phyloP scores from a whole-genome alignment of 2,329 filamentous ascomycete genomes.

The Botrytis medusae region DNA sequence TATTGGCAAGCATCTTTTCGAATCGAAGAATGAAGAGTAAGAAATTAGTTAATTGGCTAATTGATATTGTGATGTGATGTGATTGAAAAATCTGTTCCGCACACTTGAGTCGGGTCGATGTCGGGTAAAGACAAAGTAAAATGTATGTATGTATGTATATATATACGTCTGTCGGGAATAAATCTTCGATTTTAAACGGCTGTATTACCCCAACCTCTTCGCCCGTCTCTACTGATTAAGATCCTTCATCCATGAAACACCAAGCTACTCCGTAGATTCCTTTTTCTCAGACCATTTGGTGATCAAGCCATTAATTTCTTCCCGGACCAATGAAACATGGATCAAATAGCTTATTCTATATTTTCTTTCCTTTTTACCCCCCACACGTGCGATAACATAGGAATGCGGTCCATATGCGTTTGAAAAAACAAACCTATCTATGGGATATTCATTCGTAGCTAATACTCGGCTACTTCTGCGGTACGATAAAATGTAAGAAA shows the following conservation, averaged over 20 bases:
- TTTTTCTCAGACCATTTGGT: background rate
- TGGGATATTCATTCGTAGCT: background rate
- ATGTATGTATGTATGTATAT: background rate
- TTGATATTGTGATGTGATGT: constrained; percentile 2
- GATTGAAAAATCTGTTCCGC: background rate
- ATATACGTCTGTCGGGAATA: background rate
- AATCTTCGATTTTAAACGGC: background rate
- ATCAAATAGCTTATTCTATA: background rate
- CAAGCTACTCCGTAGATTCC: background rate
- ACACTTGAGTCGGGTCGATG: background rate
- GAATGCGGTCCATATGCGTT: background rate
- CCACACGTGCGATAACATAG: background rate
- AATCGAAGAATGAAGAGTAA: background rate
- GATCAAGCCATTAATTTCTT: background rate
- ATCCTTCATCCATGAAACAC: constrained; percentile 10
- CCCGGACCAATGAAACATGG: background rate
- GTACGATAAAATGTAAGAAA: background rate
- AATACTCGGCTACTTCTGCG: too few relatives aligned
- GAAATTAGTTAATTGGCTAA: background rate
- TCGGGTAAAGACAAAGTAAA: background rate
- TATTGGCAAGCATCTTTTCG: background rate
- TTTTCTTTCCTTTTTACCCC: background rate
- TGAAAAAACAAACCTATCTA: background rate
- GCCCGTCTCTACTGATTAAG: background rate
- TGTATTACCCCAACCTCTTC: constrained; percentile 5